Evolutionary conservation across 176 grass and related monocot species (phyloP).

Genomic region (Dactylis glomerata): DNA sequence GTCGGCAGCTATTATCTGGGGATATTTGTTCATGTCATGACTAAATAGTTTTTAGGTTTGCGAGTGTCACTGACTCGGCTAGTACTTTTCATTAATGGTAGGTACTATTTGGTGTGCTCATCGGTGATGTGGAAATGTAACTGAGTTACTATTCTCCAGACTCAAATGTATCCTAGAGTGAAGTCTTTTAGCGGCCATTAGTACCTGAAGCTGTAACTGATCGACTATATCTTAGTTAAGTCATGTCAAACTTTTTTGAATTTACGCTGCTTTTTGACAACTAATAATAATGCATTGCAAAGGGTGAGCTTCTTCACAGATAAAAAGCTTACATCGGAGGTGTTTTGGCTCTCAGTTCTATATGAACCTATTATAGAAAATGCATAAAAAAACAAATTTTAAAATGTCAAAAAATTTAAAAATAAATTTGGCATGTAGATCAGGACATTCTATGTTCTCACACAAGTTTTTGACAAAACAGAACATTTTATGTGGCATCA

Average conservation of each 20-base stretch:
- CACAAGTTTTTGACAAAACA: too few species aligned
- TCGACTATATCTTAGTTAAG: not conserved
- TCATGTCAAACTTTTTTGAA: not conserved
- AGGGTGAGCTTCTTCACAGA: not conserved
- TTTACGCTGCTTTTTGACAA: not conserved
- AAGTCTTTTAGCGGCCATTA: not conserved
- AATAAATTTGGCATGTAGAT: too few species aligned
- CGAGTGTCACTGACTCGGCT: not conserved
- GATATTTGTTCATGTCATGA: not conserved
- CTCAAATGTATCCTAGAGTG: not conserved
- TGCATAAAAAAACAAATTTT: too few species aligned
- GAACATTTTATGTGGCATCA: too few species aligned
- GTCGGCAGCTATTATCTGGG: not conserved
- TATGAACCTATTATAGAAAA: too few species aligned
- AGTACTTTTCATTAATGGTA: slow-evolving; percentile 17
- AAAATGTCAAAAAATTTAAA: too few species aligned
- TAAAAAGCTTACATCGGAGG: too few species aligned
- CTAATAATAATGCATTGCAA: too few species aligned
- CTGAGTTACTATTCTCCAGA: not conserved
- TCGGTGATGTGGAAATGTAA: not conserved
- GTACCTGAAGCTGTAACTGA: slow-evolving; percentile 9
- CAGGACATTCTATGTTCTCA: too few species aligned
- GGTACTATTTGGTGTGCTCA: not conserved
- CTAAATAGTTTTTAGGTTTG: slow-evolving; percentile 29
- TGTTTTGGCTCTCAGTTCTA: too few species aligned